Base-by-base conservation (phyloP, 257 asterid species). In the Solanum chiquidenum region DNA sequence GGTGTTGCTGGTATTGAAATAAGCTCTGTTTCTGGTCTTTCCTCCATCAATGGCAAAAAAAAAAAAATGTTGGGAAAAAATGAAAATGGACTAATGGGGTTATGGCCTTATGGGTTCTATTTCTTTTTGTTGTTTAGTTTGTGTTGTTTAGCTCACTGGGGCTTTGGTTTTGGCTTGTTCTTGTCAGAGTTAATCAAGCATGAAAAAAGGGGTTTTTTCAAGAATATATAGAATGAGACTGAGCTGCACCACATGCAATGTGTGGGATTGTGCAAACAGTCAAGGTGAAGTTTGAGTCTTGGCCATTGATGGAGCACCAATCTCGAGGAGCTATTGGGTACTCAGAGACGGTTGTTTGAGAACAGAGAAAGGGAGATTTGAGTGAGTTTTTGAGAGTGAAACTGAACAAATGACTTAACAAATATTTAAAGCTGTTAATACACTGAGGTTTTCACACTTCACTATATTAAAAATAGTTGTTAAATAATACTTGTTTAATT, bases 1-100 rank as follows among this genome's bases (percentile, higher is more conserved):
- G 99, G 99, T 0, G 99, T 95, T 3, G 99, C 99, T 60, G 99
- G 99, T n/a, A 96, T 94, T 6, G 99, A 97, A 69, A 97, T 93
- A 14, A 97, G 94, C 93, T 97, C 99, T 0, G 98, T 94, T n/a
- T 96, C 99, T 25, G 98, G 97, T 90, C 98, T 89, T 71, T 97
- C 99, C 92, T 95, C 99, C 99, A 95, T 62, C 71, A 62, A 10
- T 62, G 31, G 31, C 31, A 9, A 52, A 46, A 49, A 49, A 13
- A 16, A 1, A 49, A 42, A 42, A 5, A 5, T 60, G 71, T 62
- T 62, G 69, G 31, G 6, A n/a, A 62, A 23, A 23, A 62, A 6
- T 84, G 27, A 37, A 52, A 69, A 68, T 79, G 40, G 66, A 14
- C n/a, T 35, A 85, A 85, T 69, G 83, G 83, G 72, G 83, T 55